These are phyloP conservation scores for Melanogaster broomeanus DNA, from an alignment of 768 basidiomycete species.

Conservation along the genomic window DNA sequence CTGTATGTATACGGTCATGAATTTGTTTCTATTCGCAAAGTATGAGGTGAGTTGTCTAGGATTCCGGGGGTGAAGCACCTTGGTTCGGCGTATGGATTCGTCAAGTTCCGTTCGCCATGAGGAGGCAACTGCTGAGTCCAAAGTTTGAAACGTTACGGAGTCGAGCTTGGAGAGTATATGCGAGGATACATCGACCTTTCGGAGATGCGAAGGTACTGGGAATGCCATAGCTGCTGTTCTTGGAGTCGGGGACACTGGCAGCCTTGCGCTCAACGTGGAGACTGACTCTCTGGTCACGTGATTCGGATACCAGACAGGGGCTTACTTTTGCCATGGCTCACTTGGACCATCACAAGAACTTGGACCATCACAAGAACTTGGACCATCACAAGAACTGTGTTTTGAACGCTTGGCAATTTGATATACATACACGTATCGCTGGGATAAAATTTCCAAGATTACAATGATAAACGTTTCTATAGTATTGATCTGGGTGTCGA, in stretches of 20 bases:
- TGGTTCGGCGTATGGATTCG: slow-evolving; percentile 65
- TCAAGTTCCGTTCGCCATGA: slow-evolving; percentile 78
- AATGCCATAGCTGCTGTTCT: slow-evolving; percentile 59
- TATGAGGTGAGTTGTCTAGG: slow-evolving; percentile 7
- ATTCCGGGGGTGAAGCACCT: slow-evolving; percentile 45
- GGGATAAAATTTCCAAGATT: slow-evolving; percentile 23
- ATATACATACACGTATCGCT: slow-evolving; percentile 18
- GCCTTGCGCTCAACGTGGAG: slow-evolving; percentile 1
- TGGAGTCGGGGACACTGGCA: background rate
- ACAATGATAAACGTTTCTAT: slow-evolving; percentile 28
- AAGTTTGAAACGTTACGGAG: slow-evolving; percentile 53
- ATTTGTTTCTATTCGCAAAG: slow-evolving; percentile 55
- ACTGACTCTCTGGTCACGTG: slow-evolving; percentile 19
- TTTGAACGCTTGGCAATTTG: slow-evolving; percentile 1
- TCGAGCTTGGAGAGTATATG: slow-evolving; percentile 71
- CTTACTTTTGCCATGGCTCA: no score
- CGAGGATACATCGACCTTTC: slow-evolving; percentile 70
- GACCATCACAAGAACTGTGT: background rate
- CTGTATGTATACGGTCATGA: slow-evolving; percentile 67
- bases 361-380: no score
- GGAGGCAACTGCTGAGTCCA: slow-evolving; percentile 60
- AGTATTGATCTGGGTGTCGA: slow-evolving; percentile 29
- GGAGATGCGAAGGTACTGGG: slow-evolving; percentile 67
- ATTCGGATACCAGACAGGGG: background rate
- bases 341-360: no score